Evolutionary conservation across 352 stramenopile species (phyloP).

Genomic region (Phytophthora constricta): DNA sequence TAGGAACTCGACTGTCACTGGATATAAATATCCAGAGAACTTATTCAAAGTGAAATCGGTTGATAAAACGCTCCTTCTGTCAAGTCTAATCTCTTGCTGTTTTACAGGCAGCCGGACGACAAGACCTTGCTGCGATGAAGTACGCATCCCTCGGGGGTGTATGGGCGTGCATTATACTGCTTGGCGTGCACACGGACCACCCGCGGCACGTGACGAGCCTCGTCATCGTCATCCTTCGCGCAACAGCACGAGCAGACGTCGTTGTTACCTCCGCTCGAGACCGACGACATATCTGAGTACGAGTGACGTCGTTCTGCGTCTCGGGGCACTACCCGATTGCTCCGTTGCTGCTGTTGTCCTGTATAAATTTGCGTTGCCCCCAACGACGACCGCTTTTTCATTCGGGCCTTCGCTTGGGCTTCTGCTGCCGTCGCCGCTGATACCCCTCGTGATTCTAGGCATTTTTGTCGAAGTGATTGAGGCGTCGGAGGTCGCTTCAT

Average conservation of each 20-base stretch:
- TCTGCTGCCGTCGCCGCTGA: conserved; percentile 18
- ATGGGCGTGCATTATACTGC: conserved; percentile 62
- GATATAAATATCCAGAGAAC: too few species aligned
- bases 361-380: conserved; percentile 10
- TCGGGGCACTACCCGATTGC: conserved; percentile 8
- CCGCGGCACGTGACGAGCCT: conserved; percentile 40
- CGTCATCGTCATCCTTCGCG: conserved; percentile 18
- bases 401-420: conserved; percentile 21
- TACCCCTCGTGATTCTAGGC: conserved; percentile 57
- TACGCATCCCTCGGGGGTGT: conserved; percentile 49
- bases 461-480: conserved; percentile 74
- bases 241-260: conserved; percentile 18
- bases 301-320: conserved; percentile 46
- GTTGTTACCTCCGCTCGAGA: conserved; percentile 12
- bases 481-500: conserved; percentile 62
- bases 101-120: conserved; percentile 45
- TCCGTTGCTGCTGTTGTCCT: conserved; percentile 2
- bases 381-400: conserved; percentile 50
- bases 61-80: too few species aligned
- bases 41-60: too few species aligned
- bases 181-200: conserved; percentile 67
- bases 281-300: conserved; percentile 37
- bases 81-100: conserved; percentile 5
- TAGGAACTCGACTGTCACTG: too few species aligned
- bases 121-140: conserved; percentile 58